Conservation (phyloP, 176 grass and related monocot species). For the Carex parvula region DNA sequence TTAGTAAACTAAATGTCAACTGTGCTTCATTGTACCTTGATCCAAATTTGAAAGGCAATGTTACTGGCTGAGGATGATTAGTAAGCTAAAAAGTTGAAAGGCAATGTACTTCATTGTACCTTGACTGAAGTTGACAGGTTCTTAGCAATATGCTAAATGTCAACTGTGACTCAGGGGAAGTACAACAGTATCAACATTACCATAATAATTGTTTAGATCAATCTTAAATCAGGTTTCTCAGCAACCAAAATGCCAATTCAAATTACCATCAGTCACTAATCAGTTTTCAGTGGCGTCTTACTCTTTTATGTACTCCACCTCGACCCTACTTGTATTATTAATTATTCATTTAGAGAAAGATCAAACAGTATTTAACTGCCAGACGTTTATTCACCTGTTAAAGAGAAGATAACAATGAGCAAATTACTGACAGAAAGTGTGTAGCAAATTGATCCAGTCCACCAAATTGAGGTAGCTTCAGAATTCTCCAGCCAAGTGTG, state of each 20-base stretch:
- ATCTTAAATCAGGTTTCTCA: neutral
- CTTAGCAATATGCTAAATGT: neutral
- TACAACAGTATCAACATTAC: neutral
- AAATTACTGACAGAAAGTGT: neutral
- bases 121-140: neutral
- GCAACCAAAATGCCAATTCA: neutral
- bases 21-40: neutral
- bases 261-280: neutral
- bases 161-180: neutral
- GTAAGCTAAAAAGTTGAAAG: neutral
- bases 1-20: neutral
- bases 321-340: neutral
- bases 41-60: neutral
- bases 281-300: neutral
- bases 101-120: neutral
- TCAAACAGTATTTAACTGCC: neutral
- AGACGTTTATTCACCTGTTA: neutral
- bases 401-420: neutral
- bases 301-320: neutral
- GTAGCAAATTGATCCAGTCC: neutral
- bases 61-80: neutral
- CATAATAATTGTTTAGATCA: neutral
- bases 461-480: neutral
- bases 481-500: neutral
- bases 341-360: neutral